Percentiles rank a stretch among this genome's conserved stretches.
Evolutionary conservation across 2,329 filamentous ascomycete genomes (phyloP).

Genomic region (Fusarium armeniacum): DNA sequence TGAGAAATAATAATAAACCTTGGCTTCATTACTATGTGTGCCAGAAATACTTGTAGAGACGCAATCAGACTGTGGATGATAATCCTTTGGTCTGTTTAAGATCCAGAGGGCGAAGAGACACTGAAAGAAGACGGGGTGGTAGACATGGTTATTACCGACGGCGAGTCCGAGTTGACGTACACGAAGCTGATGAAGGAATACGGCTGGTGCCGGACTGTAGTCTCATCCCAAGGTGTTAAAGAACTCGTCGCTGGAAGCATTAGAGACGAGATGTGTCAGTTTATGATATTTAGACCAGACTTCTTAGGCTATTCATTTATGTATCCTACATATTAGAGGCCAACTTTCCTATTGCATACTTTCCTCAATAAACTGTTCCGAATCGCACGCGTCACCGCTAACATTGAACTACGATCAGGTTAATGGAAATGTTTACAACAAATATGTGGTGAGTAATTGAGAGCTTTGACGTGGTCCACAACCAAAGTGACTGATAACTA

Average conservation of each 20-base stretch:
- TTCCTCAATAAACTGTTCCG: too few relatives aligned
- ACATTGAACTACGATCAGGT: neutral
- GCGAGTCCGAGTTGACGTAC: neutral
- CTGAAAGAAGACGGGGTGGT: neutral
- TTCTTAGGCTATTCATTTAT: too few relatives aligned
- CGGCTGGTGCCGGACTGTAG: neutral
- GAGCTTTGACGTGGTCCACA: neutral
- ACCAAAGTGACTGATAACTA: slow-evolving; percentile 24
- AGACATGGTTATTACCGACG: neutral
- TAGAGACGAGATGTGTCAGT: too few relatives aligned
- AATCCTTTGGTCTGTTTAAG: neutral
- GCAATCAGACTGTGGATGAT: too few relatives aligned
- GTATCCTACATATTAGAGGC: too few relatives aligned
- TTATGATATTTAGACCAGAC: too few relatives aligned
- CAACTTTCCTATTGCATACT: too few relatives aligned
- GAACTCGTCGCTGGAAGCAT: too few relatives aligned
- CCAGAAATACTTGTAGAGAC: neutral
- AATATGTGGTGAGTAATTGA: neutral
- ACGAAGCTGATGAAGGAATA: neutral
- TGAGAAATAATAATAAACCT: neutral
- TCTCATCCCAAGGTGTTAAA: neutral
- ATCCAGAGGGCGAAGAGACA: neutral
- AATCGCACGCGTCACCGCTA: neutral
- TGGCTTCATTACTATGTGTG: neutral
- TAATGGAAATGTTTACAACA: neutral